Percentiles rank a stretch among this genome's conserved stretches.
Conservation (phyloP, 2,329 filamentous ascomycete genomes). For the Diaporthe velutina region DNA sequence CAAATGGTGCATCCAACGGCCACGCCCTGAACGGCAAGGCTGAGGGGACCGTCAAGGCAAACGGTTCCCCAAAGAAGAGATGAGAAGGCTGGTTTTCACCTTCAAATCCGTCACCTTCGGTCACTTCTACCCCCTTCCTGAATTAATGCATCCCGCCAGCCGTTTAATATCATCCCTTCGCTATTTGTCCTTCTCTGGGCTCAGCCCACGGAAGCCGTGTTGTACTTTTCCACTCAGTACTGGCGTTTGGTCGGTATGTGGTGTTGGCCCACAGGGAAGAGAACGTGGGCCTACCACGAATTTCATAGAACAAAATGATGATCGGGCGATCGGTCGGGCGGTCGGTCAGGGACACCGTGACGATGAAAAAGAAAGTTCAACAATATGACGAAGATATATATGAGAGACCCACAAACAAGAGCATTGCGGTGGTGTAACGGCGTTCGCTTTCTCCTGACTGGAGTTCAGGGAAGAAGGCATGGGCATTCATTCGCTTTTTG, state of each 20-base stretch:
- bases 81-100: conserved; percentile 4
- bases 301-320: conserved; percentile 16
- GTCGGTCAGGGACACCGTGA: not conserved
- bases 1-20: conserved; percentile 41
- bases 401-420: conserved; percentile 30
- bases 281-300: not conserved
- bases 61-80: conserved; percentile 42
- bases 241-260: conserved; percentile 22
- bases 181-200: conserved; percentile 5
- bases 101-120: not conserved
- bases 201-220: not conserved
- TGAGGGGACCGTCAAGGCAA: conserved; percentile 38
- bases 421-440: conserved; percentile 35
- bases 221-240: conserved; percentile 20
- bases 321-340: not conserved
- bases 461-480: not conserved
- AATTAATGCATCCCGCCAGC: conserved; percentile 12
- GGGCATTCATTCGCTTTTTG: conserved; percentile 18
- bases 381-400: conserved; percentile 18
- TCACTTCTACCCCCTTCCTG: not conserved
- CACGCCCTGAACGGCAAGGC: conserved; percentile 45
- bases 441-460: conserved; percentile 4
- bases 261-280: not conserved
- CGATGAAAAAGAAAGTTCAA: conserved; percentile 2
- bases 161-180: conserved; percentile 33